Percentiles rank a stretch among this genome's conserved stretches.
These are phyloP conservation scores for Vitis labrusca DNA, from an alignment of 164 flowering plant genomes.

Conservation along the genomic window DNA sequence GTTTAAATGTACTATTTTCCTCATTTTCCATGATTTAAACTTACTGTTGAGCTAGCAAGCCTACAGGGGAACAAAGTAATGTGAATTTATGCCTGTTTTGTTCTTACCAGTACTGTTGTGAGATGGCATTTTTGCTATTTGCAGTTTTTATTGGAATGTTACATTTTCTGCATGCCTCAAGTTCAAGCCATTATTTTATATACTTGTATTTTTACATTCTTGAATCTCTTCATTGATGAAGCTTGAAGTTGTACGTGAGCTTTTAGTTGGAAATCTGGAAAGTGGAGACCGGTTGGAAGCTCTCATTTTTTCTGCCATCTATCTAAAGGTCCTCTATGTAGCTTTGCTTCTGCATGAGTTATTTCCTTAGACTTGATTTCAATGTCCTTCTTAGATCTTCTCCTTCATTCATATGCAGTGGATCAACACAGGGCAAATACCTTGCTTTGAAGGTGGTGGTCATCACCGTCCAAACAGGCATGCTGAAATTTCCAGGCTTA, in stretches of 20 bases:
- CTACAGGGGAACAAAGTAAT: too few relatives aligned
- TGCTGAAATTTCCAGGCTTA: constrained; percentile 94
- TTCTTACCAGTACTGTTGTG: not conserved
- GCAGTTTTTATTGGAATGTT: not conserved
- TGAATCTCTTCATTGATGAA: constrained; percentile 21
- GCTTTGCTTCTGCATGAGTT: not conserved
- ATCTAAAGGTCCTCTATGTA: constrained; percentile 65
- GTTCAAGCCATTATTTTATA: too few relatives aligned
- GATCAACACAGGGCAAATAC: constrained; percentile 97
- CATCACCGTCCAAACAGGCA: constrained; percentile 95
- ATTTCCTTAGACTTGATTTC: not conserved
- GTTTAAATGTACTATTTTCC: too few relatives aligned
- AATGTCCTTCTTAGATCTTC: constrained; percentile 7
- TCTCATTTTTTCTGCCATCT: constrained; percentile 76
- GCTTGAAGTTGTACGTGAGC: constrained; percentile 88
- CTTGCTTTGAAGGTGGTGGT: constrained; percentile 97
- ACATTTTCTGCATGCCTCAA: not conserved
- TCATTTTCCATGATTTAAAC: not conserved
- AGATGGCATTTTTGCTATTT: not conserved
- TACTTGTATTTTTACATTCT: not conserved
- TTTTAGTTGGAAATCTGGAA: constrained; percentile 50
- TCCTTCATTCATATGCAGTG: constrained; percentile 54
- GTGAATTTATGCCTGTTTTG: not conserved
- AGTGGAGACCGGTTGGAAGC: constrained; percentile 66
- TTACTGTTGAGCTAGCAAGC: not conserved